These are phyloP conservation scores for Rubroshorea leprosula DNA, from an alignment of 345 rosid species.

Conservation along the genomic window DNA sequence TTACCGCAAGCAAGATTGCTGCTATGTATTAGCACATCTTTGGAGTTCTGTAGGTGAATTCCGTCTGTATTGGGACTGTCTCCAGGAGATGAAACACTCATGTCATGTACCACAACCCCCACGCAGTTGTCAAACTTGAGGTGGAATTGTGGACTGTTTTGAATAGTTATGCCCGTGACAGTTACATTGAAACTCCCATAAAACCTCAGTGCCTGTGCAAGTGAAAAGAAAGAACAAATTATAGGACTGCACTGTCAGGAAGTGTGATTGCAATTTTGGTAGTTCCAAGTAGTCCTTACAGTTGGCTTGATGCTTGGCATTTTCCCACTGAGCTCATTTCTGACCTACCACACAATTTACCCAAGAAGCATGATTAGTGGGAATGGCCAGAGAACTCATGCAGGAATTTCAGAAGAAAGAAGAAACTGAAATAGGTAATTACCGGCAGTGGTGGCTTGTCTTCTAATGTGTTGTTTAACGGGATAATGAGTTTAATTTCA, in stretches of 20 bases:
- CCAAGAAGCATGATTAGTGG: constrained; percentile 21
- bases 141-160: constrained; percentile 95
- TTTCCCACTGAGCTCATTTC: constrained; percentile 50
- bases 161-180: constrained; percentile 83
- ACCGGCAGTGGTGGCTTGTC: constrained; percentile 66
- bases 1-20: constrained; percentile 67
- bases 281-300: constrained; percentile 40
- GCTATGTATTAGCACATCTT: constrained; percentile 69
- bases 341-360: constrained; percentile 45
- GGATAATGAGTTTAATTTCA: constrained; percentile 49
- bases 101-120: constrained; percentile 74
- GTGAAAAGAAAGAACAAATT: constrained; percentile 10
- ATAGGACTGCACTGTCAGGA: constrained; percentile 8
- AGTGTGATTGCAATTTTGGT: constrained; percentile 1
- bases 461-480: constrained; percentile 45
- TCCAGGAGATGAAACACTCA: constrained; percentile 65
- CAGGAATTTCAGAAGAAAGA: background rate
- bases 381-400: background rate
- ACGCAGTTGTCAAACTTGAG: constrained; percentile 91
- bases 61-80: constrained; percentile 99
- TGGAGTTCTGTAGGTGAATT: constrained; percentile 85
- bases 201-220: constrained; percentile 75
- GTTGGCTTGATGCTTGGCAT: constrained; percentile 92
- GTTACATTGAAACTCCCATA: constrained; percentile 89
- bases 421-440: constrained; percentile 16